Evolutionary conservation across 345 rosid genomes (phyloP).

Genomic region (Triadica sebifera): DNA sequence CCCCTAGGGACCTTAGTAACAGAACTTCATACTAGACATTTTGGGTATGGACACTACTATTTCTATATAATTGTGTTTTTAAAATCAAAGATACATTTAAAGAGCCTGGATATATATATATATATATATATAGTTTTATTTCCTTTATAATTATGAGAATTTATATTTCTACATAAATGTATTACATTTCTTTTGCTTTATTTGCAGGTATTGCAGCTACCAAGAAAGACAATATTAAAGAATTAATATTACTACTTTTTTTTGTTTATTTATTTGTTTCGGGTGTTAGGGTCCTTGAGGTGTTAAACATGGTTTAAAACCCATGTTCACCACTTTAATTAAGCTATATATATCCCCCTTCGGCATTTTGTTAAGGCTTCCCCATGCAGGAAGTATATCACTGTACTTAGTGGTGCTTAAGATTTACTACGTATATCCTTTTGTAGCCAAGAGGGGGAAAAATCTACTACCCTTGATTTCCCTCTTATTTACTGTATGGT

Average conservation of each 20-base stretch:
- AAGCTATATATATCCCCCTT: slow-evolving; percentile 6
- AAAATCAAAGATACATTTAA: too few relatives aligned
- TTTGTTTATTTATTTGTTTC: slow-evolving; percentile 15
- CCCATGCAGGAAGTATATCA: slow-evolving; percentile 10
- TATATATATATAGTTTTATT: neutral
- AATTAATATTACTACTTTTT: slow-evolving; percentile 3
- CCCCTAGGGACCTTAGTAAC: slow-evolving; percentile 58
- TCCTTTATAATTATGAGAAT: neutral
- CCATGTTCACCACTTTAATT: neutral
- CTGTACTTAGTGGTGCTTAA: slow-evolving; percentile 10
- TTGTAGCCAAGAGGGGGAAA: slow-evolving; percentile 15
- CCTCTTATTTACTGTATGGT: slow-evolving; percentile 43
- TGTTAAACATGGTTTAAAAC: slow-evolving; percentile 24
- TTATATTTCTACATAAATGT: neutral
- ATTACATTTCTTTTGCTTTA: neutral
- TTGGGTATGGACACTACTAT: neutral
- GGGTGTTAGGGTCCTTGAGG: slow-evolving; percentile 22
- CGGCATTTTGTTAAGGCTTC: slow-evolving; percentile 24
- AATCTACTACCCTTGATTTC: slow-evolving; percentile 2
- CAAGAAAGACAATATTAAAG: slow-evolving; percentile 12
- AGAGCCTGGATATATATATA: neutral
- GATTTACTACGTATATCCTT: slow-evolving; percentile 3
- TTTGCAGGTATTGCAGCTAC: slow-evolving; percentile 20
- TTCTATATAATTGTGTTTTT: too few relatives aligned
- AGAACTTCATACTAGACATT: slow-evolving; percentile 27